Evolutionary conservation across 2,329 filamentous ascomycete species (phyloP), one percentile per base, ranked within the genome.

Genomic region (Aureobasidium vineae): DNA sequence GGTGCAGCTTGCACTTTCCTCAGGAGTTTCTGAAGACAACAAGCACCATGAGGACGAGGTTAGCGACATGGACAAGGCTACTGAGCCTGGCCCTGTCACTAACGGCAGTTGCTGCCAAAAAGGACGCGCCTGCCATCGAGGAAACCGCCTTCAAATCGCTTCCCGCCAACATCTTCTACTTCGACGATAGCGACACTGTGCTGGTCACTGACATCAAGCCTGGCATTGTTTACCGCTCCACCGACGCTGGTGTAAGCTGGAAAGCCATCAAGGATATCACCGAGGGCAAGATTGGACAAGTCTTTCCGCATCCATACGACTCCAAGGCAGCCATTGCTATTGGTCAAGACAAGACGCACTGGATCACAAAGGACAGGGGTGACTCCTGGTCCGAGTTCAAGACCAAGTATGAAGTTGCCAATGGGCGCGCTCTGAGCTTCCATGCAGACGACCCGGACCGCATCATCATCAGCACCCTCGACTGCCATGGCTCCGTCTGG

Each of bases 141-240:
- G 79, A 82, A 67, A 90, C 81, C 63, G 78, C 84, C 54, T 90
- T 97, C 79, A 81, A 89, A 52, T 82, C 87, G 72, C 78, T 83
- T 64, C 90, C 92, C 0, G 75, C 79, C 64, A 87, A 88, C 75
- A 81, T 97, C 70, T 90, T 90, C 79, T 99, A 97, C 79, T 98
- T 99, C 75, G 89, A 95, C 74, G 91, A 94, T 76, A 93, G 91
- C 70, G 89, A 97, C 76, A 86, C 90, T 61, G 82, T 96, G 67
- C 79, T 98, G 53, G 88, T 92, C 74, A 87, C 89, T 72, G 90
- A 96, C 75, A 74, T 81, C 59, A 77, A 82, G 16, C 83, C 84
- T 47, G 83, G 84, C 68, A 86, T 86, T 69, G 83, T 96, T 61
- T 92, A 88, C 77, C 88, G 91, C 68, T 96, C 94, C 52, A 82